Conservation (phyloP, 2,329 filamentous ascomycete genomes). For the Tolypocladium paradoxum region DNA sequence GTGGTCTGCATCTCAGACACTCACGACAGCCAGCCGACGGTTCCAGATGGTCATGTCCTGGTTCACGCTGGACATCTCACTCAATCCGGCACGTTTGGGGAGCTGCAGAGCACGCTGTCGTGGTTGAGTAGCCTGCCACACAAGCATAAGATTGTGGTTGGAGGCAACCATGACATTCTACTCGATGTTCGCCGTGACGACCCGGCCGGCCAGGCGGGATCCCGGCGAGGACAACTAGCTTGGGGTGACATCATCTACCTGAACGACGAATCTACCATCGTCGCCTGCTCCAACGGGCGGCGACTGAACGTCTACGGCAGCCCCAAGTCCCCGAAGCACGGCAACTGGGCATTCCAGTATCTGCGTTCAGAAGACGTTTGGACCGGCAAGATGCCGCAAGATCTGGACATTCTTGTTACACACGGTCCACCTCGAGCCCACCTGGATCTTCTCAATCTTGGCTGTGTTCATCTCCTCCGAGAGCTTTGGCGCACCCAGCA, state of each 20-base stretch:
- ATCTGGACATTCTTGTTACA: conserved; percentile 26
- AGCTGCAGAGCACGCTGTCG: conserved; percentile 23
- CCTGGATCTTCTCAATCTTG: conserved; percentile 22
- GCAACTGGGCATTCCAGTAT: conserved; percentile 33
- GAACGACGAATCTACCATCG: conserved; percentile 5
- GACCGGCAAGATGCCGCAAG: conserved; percentile 10
- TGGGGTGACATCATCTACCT: conserved; percentile 16
- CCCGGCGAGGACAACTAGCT: conserved; percentile 3
- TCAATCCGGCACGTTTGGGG: conserved; percentile 27
- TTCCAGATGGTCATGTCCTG: conserved; percentile 34
- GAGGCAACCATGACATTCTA: conserved; percentile 32
- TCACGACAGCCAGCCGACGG: conserved; percentile 24
- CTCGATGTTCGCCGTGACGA: conserved; percentile 11
- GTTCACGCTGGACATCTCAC: conserved; percentile 38
- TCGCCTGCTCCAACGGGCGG: background rate
- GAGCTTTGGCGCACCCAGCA: conserved; percentile 46
- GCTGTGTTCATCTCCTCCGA: conserved; percentile 23
- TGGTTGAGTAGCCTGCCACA: conserved; percentile 30
- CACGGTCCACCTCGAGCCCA: conserved; percentile 25
- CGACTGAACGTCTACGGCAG: conserved; percentile 13
- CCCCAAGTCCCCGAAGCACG: conserved; percentile 19
- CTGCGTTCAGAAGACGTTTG: conserved; percentile 16
- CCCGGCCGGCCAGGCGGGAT: background rate
- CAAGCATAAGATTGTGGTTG: conserved; percentile 30
- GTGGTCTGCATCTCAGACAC: conserved; percentile 36